Evolutionary conservation across 768 basidiomycete genomes (phyloP).

Genomic region (Russula earlei): DNA sequence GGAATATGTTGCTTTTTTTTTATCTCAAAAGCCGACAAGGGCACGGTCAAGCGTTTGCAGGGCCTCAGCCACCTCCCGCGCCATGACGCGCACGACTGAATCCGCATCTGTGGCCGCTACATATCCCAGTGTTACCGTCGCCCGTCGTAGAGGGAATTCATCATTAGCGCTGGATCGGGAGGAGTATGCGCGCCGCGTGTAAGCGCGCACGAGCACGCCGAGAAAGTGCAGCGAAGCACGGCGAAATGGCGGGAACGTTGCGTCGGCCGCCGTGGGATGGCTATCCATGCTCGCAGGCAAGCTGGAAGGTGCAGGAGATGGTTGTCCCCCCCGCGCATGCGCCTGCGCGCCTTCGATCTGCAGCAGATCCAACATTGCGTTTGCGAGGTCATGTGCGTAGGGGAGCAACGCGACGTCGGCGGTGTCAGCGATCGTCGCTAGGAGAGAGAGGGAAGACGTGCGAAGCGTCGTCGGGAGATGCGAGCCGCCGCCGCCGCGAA

Average conservation of each 20-base stretch:
- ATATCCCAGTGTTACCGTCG: constrained; percentile 14
- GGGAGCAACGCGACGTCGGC: constrained; percentile 51
- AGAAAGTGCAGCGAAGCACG: constrained; percentile 85
- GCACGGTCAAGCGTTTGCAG: constrained; percentile 10
- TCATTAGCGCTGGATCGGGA: neutral
- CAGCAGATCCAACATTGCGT: constrained; percentile 69
- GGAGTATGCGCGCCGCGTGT: constrained; percentile 38
- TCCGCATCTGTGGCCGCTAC: constrained; percentile 17
- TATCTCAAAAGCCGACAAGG: constrained; percentile 2
- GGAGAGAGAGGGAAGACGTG: constrained; percentile 54
- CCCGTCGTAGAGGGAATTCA: constrained; percentile 15
- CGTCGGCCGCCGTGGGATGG: constrained; percentile 45
- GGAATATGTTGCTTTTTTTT: neutral
- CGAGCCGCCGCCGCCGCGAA: constrained; percentile 48
- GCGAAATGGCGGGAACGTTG: constrained; percentile 71
- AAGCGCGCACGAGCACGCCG: constrained; percentile 53
- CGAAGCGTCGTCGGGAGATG: constrained; percentile 67
- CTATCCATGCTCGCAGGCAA: constrained; percentile 36
- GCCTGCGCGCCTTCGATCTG: constrained; percentile 45
- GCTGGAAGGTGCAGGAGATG: neutral
- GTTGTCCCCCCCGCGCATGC: neutral
- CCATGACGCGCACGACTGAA: constrained; percentile 17
- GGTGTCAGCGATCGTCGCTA: constrained; percentile 64
- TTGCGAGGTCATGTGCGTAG: constrained; percentile 52
- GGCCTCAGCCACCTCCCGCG: constrained; percentile 17